These are phyloP conservation scores for Emergomyces orientalis DNA, from an alignment of 2,329 filamentous ascomycete genomes.

Conservation along the genomic window DNA sequence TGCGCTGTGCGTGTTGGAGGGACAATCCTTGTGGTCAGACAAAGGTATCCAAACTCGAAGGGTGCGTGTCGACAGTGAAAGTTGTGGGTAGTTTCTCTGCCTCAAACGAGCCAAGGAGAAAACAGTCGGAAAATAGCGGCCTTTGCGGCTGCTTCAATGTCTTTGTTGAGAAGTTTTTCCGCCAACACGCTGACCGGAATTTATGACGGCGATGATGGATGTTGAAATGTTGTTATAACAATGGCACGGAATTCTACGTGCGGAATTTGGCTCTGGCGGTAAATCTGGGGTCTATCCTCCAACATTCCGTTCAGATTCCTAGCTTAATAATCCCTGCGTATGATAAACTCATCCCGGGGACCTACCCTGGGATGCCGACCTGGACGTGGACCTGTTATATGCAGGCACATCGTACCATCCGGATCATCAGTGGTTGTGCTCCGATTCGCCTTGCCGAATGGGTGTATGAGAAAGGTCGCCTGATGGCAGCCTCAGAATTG, in stretches of 20 bases:
- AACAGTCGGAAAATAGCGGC: not conserved
- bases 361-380: not conserved
- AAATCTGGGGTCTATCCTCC: not conserved
- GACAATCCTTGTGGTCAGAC: not conserved
- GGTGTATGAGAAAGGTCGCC: not conserved
- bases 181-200: not conserved
- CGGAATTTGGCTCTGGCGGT: not conserved
- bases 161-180: not conserved
- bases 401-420: too few relatives aligned
- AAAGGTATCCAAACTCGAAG: not conserved
- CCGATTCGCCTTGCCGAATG: not conserved
- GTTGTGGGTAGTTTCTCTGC: not conserved
- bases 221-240: not conserved
- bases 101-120: not conserved
- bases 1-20: too few relatives aligned
- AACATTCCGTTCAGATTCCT: not conserved
- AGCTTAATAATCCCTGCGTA: not conserved
- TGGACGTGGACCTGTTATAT: too few relatives aligned
- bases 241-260: not conserved
- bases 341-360: too few relatives aligned
- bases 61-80: not conserved
- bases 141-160: not conserved
- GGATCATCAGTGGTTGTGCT: not conserved
- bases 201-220: not conserved
- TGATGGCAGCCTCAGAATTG: not conserved